A percentile compares a stretch with the other conserved stretches of the same genome.
These are phyloP conservation scores for Elongisporangium undulatum DNA, from an alignment of 352 stramenopile species.

Conservation along the genomic window DNA sequence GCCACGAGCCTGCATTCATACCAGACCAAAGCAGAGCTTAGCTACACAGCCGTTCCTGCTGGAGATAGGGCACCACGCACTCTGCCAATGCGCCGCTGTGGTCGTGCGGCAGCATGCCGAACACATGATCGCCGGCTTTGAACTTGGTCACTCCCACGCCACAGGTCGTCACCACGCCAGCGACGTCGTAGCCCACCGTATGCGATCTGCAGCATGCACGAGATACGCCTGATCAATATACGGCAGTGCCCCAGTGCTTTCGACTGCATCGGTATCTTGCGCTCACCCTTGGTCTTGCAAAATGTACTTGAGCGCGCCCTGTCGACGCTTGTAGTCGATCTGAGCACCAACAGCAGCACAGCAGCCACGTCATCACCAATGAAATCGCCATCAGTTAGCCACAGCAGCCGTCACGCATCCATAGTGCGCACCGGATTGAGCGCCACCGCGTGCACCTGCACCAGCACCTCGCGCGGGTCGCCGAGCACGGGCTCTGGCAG, in stretches of 20 bases:
- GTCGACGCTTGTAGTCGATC: slow-evolving; percentile 79
- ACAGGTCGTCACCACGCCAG: slow-evolving; percentile 48
- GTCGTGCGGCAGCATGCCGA: slow-evolving; percentile 65
- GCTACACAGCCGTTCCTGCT: neutral
- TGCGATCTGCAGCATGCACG: slow-evolving; percentile 34
- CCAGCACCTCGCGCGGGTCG: slow-evolving; percentile 48
- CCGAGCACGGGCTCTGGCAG: slow-evolving; percentile 43
- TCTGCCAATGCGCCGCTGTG: slow-evolving; percentile 62
- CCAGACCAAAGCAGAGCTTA: neutral
- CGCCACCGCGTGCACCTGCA: slow-evolving; percentile 55
- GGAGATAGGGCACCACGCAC: slow-evolving; percentile 17
- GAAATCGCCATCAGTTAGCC: neutral
- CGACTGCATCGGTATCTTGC: neutral
- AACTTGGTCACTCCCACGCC: slow-evolving; percentile 58
- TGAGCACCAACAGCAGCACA: slow-evolving; percentile 10
- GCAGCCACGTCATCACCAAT: neutral
- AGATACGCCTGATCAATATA: neutral
- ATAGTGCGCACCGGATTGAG: slow-evolving; percentile 50
- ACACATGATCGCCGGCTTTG: slow-evolving; percentile 56
- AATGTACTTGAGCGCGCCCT: slow-evolving; percentile 52
- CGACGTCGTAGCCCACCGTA: slow-evolving; percentile 71
- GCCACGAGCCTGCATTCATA: slow-evolving; percentile 30
- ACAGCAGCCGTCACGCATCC: neutral
- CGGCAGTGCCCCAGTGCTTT: no score
- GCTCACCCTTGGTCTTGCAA: neutral